Base-by-base conservation (phyloP, 2,329 filamentous ascomycete genomes). In the Sporothrix brasiliensis region DNA sequence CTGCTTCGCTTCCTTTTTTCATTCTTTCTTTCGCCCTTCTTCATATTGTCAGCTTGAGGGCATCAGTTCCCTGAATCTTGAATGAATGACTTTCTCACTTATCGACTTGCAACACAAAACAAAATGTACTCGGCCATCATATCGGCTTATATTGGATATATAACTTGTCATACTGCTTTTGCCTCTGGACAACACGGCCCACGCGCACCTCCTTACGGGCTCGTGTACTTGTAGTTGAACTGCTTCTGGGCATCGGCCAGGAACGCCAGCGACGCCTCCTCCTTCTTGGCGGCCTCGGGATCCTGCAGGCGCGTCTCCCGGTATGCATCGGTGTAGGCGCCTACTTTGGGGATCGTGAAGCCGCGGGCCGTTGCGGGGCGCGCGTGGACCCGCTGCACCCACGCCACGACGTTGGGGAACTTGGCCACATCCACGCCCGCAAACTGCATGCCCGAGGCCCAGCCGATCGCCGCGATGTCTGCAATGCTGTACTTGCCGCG, bases 391-490 rank as follows among this genome's bases (percentile, higher is more conserved):
- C 85, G 81, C 72, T 89, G 85, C 76, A 91, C 84, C 91, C 91
- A 93, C 3, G 84, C 85, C 77, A 88, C 84, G 70, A 93, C 78
- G 68, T 86, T 81, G 14, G 89, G 89, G 79, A 92, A 93, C 73
- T 88, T 83, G 5, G 73, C 60, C 70, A 91, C 83, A 67, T 92
- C 86, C 39, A 92, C 75, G 24, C 89, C 89, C 0, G 85, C 82
- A 83, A 89, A 87, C 19, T 82, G 80, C 0, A 86, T 83, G 1
- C 79, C 78, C 61, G 88, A 84, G 66, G 89, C 83, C 92, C 92
- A 94, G 52, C 90, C 89, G 77, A 90, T 87, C 71, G 89, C 83
- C 41, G 89, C 85, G 69, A 94, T 92, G 79, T 94, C 92, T 0
- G 88, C 91, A 70, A 91, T 88, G 74, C 85, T 87, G 79, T 84